Evolutionary conservation across 305 asterid genomes (phyloP), one percentile per base, ranked within the genome.

Genomic region (Striga hermonthica): DNA sequence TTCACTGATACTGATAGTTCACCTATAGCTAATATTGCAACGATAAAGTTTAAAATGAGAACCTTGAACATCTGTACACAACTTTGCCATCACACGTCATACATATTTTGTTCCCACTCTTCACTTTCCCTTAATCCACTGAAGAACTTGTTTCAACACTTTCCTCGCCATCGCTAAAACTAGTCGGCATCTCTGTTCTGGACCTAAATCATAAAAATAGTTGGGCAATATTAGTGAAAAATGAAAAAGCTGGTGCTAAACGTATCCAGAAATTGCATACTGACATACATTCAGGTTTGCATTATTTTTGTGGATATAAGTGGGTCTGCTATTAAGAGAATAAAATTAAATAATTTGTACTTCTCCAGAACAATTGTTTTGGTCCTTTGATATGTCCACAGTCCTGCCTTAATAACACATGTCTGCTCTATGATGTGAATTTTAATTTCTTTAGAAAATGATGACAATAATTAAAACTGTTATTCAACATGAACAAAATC

Each of bases 121-220:
- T 31, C 41, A 10, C 69, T 36, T 45, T 44, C 56, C 68, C 73
- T 78, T 79, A 83, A 48, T 80, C 88, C 74, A 62, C 77, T 0
- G 87, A 87, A 43, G 82, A 81, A 84, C 85, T 79, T 31, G 91
- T 82, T 68, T 83, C 93, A n/a, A 76, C 90, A 62, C 85, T 83
- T 75, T 75, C 88, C 57, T 81, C 86, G 45, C 80, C 90, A 73
- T 85, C 88, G 15, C 88, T 82, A 67, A 76, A 81, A 73, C 87
- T 80, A 38, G 87, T 74, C 40, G 86, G 87, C 76, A 84, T 71
- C 80, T 85, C 92, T 6, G 80, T 43, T 45, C 67, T 72, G 41
- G 80, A 61, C 85, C 88, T 80, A 59, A 50, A 69, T 14, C 71
- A 41, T 56, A 6, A 52, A 66, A 48, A 68, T 9, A 8, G 13